Evolutionary conservation across 139 green algal species (phyloP), one percentile per base, ranked within the genome.

Genomic region (Asterochloris sp.): DNA sequence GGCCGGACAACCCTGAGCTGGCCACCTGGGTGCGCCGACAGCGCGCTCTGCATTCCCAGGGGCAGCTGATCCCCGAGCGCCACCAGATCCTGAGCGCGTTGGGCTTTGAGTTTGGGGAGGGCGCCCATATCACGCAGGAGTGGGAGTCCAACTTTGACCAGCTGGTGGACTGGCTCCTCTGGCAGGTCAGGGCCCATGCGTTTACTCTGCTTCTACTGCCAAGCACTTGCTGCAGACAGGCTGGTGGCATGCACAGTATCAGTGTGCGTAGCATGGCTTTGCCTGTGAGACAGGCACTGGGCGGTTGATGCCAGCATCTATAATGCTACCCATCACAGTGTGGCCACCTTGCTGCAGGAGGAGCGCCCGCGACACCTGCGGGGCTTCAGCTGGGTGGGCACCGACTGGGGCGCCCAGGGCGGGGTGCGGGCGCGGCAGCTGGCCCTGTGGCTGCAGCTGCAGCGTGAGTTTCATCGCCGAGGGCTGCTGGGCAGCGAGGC

Each of bases 131-230:
- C 69, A 93, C 90, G 0, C 82, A 89, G 27, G 89, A 91, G 74
- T 94, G 90, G 90, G 90, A 94, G 84, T n/a, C 62, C 54, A 83
- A 81, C 61, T 94, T 94, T 81, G 90, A 94, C 82, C 82, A 88
- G 81, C 83, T 92, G 64, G 29, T 90, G 23, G 90, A 94, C 62
- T 91, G 84, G 87, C 85, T 91, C 19, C 61, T 94, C 64, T 88
- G 84, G 86, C n/a, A 82, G 69, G 77, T 83, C 21, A 27, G 62
- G 16, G 12, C 24, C 26, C 69, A 54, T 2, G 1, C 16, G 0
- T 38, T 62, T 28, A 9, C 24, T n/a, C n/a, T 76, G 69, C 24
- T 11, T 15, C 13, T 6, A 19, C 16, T 76, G 69, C 69, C 16
- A 54, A 9, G 69, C 26, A 76, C 24, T 76, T 19, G 69, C 14